Percentiles rank a stretch among this genome's conserved stretches.
phyloP scores from a whole-genome alignment of 441 rosid species.

The Daphne laureola region DNA sequence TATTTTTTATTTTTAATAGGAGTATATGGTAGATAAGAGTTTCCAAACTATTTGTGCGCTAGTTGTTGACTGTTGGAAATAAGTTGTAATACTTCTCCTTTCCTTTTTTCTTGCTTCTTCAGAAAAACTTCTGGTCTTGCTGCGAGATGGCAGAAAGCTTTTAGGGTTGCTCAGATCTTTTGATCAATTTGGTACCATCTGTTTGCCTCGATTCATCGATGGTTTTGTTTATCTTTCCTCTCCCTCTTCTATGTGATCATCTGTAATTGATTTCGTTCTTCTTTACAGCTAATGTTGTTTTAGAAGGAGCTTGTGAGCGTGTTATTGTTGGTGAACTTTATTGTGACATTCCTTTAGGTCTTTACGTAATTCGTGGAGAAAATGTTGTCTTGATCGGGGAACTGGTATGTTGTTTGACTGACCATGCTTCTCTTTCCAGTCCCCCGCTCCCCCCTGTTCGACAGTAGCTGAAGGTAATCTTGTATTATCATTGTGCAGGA shows the following conservation, averaged over 20 bases:
- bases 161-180: slow-evolving; percentile 67
- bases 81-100: neutral
- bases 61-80: neutral
- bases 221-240: neutral
- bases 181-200: slow-evolving; percentile 55
- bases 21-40: neutral
- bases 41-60: neutral
- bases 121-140: slow-evolving; percentile 67
- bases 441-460: neutral
- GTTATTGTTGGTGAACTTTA: slow-evolving; percentile 61
- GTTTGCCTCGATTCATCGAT: neutral
- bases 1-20: too few species aligned
- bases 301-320: slow-evolving; percentile 64
- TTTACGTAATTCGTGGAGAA: slow-evolving; percentile 70
- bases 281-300: slow-evolving; percentile 60
- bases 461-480: neutral
- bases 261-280: slow-evolving; percentile 10
- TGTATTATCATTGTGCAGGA: slow-evolving; percentile 24
- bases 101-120: slow-evolving; percentile 11
- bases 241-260: slow-evolving; percentile 1
- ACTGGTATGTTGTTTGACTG: slow-evolving; percentile 23
- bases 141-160: slow-evolving; percentile 69
- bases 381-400: slow-evolving; percentile 71
- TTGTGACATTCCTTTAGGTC: slow-evolving; percentile 66
- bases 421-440: too few species aligned